Percentiles rank a stretch among this genome's conserved stretches.
phyloP scores from a whole-genome alignment of 2,329 filamentous ascomycete species.

The Mariannaea elegans region DNA sequence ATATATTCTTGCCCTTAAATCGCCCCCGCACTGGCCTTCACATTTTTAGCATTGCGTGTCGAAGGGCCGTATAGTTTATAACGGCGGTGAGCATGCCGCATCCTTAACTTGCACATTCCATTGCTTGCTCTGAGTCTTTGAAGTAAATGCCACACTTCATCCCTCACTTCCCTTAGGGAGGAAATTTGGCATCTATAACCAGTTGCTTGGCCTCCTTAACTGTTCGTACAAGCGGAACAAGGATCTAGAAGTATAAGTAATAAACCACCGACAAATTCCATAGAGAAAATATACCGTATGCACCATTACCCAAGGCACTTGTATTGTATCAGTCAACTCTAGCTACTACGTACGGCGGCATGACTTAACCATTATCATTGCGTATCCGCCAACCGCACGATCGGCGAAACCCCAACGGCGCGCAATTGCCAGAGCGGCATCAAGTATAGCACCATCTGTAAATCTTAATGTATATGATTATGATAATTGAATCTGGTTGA shows the following conservation, averaged over 20 bases:
- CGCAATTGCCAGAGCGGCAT: conserved; percentile 59
- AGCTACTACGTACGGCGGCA: conserved; percentile 37
- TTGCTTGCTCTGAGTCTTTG: conserved; percentile 61
- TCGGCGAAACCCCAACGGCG: conserved; percentile 49
- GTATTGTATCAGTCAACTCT: background rate
- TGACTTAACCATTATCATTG: conserved; percentile 55
- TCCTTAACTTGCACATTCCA: conserved; percentile 60
- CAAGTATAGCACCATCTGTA: conserved; percentile 58
- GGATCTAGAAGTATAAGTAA: conserved; percentile 40
- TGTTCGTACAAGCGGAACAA: conserved; percentile 53
- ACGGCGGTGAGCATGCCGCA: conserved; percentile 68
- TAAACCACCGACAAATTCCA: background rate
- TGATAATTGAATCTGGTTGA: too few relatives aligned
- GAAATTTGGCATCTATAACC: conserved; percentile 58
- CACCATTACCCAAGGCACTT: conserved; percentile 56
- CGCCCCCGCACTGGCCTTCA: conserved; percentile 23
- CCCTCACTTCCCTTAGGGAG: conserved; percentile 56
- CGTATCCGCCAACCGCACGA: conserved; percentile 60
- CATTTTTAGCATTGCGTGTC: conserved; percentile 53
- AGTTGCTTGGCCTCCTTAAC: conserved; percentile 53
- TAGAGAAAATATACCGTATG: conserved; percentile 47
- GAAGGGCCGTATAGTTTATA: conserved; percentile 61
- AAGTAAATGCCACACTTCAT: conserved; percentile 72
- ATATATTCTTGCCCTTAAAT: background rate
- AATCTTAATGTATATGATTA: too few relatives aligned